A percentile compares a stretch with the other conserved stretches of the same genome.
phyloP scores from a whole-genome alignment of 345 rosid genomes.

The Aegle marmelos region DNA sequence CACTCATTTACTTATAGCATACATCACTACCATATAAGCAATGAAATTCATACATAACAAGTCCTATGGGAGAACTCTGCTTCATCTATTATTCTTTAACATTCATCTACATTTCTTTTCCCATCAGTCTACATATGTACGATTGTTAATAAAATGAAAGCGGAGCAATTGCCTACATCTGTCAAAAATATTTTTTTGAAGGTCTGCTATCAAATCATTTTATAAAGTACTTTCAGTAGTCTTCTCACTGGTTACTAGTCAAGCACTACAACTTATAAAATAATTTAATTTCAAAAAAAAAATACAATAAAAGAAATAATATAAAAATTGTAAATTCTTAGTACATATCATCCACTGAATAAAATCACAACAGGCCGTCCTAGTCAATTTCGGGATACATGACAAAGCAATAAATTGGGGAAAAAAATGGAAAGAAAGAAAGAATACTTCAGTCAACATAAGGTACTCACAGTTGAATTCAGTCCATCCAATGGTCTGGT shows the following conservation, averaged over 20 bases:
- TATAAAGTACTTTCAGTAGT: not conserved
- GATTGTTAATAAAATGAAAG: not conserved
- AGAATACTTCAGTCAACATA: not conserved
- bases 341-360: not conserved
- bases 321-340: not conserved
- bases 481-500: slow-evolving; percentile 81
- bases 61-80: not conserved
- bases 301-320: not conserved
- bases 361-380: not conserved
- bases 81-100: not conserved
- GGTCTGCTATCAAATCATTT: not conserved
- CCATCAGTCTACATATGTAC: not conserved
- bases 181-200: not conserved
- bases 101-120: not conserved
- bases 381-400: not conserved
- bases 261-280: not conserved
- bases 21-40: not conserved
- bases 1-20: not conserved
- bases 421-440: not conserved
- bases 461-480: slow-evolving; percentile 75
- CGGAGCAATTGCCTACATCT: not conserved
- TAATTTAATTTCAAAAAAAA: too few relatives aligned
- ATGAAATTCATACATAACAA: too few relatives aligned
- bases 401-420: not conserved
- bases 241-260: not conserved